Evolutionary conservation across 2,329 filamentous ascomycete species (phyloP).

Genomic region (Rhynchosporium agropyri): DNA sequence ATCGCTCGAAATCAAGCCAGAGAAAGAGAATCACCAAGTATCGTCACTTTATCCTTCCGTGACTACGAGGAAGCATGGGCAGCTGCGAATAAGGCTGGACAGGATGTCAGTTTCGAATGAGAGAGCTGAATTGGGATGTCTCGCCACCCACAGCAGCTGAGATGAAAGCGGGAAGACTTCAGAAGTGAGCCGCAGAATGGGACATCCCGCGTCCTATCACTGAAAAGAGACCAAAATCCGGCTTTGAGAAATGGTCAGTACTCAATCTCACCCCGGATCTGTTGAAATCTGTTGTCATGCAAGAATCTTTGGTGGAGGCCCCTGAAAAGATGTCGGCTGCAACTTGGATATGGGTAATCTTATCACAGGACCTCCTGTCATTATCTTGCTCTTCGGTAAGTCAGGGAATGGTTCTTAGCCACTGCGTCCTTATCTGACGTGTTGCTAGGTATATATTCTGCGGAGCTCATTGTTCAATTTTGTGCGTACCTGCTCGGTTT

Average conservation of each 20-base stretch:
- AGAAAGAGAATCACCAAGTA: conserved; percentile 1
- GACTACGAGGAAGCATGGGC: not conserved
- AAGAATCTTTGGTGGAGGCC: not conserved
- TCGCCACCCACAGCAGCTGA: conserved; percentile 1
- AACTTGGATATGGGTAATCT: not conserved
- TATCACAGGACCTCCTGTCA: not conserved
- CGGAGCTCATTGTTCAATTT: not conserved
- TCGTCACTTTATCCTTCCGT: not conserved
- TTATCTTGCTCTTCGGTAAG: not conserved
- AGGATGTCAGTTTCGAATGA: not conserved
- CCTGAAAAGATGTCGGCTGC: not conserved
- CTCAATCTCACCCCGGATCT: not conserved
- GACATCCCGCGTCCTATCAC: not conserved
- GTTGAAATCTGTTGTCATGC: not conserved
- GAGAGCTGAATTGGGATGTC: not conserved
- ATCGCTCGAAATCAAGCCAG: not conserved
- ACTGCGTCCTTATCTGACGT: not conserved
- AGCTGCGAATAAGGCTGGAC: not conserved
- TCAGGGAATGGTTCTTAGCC: not conserved
- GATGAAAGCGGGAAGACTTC: not conserved
- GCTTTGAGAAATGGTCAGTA: not conserved
- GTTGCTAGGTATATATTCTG: not conserved
- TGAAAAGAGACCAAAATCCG: not conserved
- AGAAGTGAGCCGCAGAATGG: not conserved
- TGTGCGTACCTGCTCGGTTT: not conserved